These are phyloP conservation scores for Talaromyces atroroseus DNA, from an alignment of 2,329 filamentous ascomycete genomes.

Conservation along the genomic window DNA sequence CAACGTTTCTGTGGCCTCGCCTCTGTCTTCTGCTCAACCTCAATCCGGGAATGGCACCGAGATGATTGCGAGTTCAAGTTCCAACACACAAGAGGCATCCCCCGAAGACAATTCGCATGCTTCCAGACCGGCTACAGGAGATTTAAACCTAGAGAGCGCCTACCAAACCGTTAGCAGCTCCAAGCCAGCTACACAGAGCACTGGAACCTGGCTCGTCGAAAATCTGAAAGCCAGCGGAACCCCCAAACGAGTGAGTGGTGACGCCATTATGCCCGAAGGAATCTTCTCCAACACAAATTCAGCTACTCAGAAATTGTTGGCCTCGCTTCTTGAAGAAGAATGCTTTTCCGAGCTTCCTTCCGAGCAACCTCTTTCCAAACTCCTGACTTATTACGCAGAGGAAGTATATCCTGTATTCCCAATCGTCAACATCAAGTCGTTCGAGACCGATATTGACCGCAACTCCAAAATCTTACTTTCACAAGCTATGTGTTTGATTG, in stretches of 20 bases:
- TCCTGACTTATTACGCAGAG: slow-evolving; percentile 41
- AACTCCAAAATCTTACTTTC: slow-evolving; percentile 34
- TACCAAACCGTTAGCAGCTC: slow-evolving; percentile 52
- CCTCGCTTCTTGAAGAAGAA: slow-evolving; percentile 2
- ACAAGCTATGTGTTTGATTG: slow-evolving; percentile 54
- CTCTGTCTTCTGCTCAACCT: background rate
- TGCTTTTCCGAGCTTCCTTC: slow-evolving; percentile 1
- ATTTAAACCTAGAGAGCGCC: slow-evolving; percentile 56
- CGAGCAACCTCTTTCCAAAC: background rate
- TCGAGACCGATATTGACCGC: slow-evolving; percentile 18
- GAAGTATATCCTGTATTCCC: slow-evolving; percentile 54
- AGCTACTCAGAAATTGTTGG: background rate
- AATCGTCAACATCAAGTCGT: slow-evolving; percentile 38
- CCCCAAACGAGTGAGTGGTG: background rate
- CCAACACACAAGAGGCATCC: background rate
- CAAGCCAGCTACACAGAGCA: slow-evolving; percentile 23
- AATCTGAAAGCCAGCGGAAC: background rate
- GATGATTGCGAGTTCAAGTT: background rate
- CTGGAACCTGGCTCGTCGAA: slow-evolving; percentile 6
- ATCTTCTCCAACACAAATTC: background rate
- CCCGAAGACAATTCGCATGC: background rate
- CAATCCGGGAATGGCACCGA: background rate
- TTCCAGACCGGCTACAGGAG: slow-evolving; percentile 42
- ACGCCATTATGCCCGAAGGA: background rate
- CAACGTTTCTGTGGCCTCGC: background rate